Conservation (phyloP, 306 rosid species). For the Quercus gilva region DNA sequence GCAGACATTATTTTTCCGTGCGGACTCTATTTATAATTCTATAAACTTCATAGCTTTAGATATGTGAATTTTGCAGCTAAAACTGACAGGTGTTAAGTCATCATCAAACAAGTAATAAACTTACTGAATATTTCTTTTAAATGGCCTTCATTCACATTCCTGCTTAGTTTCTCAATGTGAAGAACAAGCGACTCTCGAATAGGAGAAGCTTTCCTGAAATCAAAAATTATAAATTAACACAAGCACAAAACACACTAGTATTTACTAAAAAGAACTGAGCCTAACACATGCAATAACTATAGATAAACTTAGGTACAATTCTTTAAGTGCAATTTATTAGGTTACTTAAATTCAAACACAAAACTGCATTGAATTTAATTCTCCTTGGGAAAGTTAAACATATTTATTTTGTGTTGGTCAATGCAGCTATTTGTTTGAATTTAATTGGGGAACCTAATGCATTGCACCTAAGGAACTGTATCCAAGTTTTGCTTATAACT, state of each 20-base stretch:
- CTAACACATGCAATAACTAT: too few relatives aligned
- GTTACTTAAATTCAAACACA: too few relatives aligned
- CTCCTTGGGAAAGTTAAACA: too few relatives aligned
- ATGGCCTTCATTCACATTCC: slow-evolving; percentile 98
- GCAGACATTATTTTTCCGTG: neutral
- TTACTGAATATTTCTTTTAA: slow-evolving; percentile 86
- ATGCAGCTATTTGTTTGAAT: too few relatives aligned
- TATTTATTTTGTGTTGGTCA: too few relatives aligned
- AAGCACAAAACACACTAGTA: neutral
- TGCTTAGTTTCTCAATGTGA: slow-evolving; percentile 78
- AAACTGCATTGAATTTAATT: too few relatives aligned
- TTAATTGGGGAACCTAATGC: too few relatives aligned
- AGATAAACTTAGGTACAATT: too few relatives aligned
- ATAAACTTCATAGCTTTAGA: neutral
- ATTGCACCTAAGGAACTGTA: too few relatives aligned
- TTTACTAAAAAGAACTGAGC: neutral
- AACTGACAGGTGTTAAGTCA: neutral
- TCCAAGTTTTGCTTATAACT: too few relatives aligned
- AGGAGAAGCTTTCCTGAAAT: slow-evolving; percentile 88
- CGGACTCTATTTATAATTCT: neutral
- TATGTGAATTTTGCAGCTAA: neutral
- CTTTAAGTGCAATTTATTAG: too few relatives aligned
- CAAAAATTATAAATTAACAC: slow-evolving; percentile 1
- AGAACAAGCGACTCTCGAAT: slow-evolving; percentile 80
- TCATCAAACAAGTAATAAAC: slow-evolving; percentile 27